phyloP scores from a whole-genome alignment of 2,329 filamentous ascomycete species.

The Elsinoe batatas region DNA sequence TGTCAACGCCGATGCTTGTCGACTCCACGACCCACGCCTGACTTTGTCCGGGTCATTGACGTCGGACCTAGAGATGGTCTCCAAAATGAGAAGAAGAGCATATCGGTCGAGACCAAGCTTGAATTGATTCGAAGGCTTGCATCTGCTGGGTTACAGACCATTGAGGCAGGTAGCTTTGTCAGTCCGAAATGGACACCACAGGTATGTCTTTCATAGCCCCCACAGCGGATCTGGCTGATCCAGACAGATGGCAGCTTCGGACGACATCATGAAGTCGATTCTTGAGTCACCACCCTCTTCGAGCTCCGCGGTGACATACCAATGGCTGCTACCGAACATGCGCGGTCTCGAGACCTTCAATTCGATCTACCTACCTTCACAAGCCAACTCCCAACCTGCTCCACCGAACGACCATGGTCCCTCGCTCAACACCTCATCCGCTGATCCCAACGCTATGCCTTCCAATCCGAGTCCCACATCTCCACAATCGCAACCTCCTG shows the following conservation, averaged over 20 bases:
- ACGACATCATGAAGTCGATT: slow-evolving; percentile 61
- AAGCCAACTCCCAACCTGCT: slow-evolving; percentile 30
- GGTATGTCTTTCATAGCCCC: slow-evolving; percentile 32
- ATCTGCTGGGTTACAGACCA: slow-evolving; percentile 57
- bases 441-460: slow-evolving; percentile 35
- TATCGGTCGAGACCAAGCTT: slow-evolving; percentile 64
- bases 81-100: slow-evolving; percentile 68
- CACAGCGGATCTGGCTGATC: background rate
- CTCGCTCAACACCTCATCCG: slow-evolving; percentile 33
- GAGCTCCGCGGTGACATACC: slow-evolving; percentile 54
- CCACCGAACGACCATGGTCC: slow-evolving; percentile 30
- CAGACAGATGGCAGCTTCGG: slow-evolving; percentile 65
- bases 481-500: slow-evolving; percentile 53
- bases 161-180: slow-evolving; percentile 76
- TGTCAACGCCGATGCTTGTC: slow-evolving; percentile 19
- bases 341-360: slow-evolving; percentile 59
- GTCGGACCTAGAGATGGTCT: slow-evolving; percentile 79
- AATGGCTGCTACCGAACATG: slow-evolving; percentile 69
- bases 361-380: slow-evolving; percentile 40
- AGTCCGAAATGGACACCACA: slow-evolving; percentile 79
- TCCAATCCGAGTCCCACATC: slow-evolving; percentile 23
- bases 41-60: slow-evolving; percentile 58
- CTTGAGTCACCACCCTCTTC: slow-evolving; percentile 49
- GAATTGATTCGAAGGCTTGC: slow-evolving; percentile 62
- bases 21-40: slow-evolving; percentile 22